Evolutionary conservation across 192 early-diverging fungal genomes (phyloP).

Genomic region (Backusella westeae): DNA sequence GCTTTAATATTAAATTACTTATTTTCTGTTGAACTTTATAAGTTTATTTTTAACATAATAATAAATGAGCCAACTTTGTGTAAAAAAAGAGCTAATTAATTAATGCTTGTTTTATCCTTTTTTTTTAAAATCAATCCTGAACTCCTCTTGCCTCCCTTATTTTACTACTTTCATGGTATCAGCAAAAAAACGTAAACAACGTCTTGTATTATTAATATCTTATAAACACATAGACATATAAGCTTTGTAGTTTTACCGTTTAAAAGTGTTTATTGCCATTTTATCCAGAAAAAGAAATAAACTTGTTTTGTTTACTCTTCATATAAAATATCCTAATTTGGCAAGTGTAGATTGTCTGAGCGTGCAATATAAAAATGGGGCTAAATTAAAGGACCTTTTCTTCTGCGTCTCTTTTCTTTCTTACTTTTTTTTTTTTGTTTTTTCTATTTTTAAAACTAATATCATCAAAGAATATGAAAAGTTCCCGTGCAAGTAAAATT

Average conservation of each 20-base stretch:
- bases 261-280: background rate
- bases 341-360: slow-evolving; percentile 1
- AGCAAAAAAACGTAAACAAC: no score
- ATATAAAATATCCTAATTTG: slow-evolving; percentile 2
- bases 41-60: background rate
- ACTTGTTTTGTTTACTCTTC: slow-evolving; percentile 2
- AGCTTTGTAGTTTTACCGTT: background rate
- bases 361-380: slow-evolving; percentile 9
- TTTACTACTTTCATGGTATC: background rate
- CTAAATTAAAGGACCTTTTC: slow-evolving; percentile 5
- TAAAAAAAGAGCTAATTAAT: slow-evolving; percentile 2
- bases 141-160: background rate
- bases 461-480: background rate
- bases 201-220: background rate
- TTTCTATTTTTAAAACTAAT: background rate
- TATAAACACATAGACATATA: background rate
- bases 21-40: background rate
- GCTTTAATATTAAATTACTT: background rate
- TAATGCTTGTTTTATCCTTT: slow-evolving; percentile 1
- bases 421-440: background rate
- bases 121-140: slow-evolving; percentile 6
- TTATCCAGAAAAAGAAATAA: background rate
- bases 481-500: background rate
- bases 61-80: background rate
- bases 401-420: background rate